phyloP scores from a whole-genome alignment of 2,329 filamentous ascomycete species.

The Botrytis porri region DNA sequence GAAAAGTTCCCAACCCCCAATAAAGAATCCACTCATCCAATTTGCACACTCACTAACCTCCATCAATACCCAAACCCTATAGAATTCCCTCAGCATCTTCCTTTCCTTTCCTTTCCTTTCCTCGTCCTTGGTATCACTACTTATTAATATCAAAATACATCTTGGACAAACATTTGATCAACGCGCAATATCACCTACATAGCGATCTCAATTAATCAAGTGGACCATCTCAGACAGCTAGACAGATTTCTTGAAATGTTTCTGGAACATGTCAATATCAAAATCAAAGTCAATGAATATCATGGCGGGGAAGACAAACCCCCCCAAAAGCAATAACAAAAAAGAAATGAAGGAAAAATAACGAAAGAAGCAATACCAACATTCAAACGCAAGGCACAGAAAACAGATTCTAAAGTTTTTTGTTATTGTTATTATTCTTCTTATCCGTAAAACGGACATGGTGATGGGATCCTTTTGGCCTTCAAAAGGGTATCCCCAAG shows the following conservation, averaged over 20 bases:
- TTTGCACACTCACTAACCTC: background rate
- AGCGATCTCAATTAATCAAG: background rate
- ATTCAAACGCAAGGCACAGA: background rate
- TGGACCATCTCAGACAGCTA: background rate
- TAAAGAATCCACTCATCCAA: too few relatives aligned
- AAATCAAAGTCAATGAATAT: background rate
- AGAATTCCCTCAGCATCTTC: background rate
- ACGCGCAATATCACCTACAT: background rate
- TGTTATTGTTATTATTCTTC: conserved; percentile 11
- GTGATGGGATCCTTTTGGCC: background rate
- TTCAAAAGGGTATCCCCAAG: conserved; percentile 12
- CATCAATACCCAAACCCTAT: background rate
- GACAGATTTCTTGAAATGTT: background rate
- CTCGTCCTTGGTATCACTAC: too few relatives aligned
- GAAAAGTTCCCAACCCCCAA: too few relatives aligned
- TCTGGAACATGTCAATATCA: background rate
- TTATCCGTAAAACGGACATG: conserved; percentile 3
- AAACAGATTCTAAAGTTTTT: background rate
- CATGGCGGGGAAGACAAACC: background rate
- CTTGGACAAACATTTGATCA: too few relatives aligned
- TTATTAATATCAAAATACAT: too few relatives aligned
- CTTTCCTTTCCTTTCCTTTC: too few relatives aligned
- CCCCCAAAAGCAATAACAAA: too few relatives aligned
- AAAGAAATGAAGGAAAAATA: background rate
- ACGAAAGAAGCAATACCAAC: too few relatives aligned